Percentiles rank a stretch among this genome's conserved stretches.
Evolutionary conservation across 352 stramenopile species (phyloP).

Genomic region (Phytopythium montanum): DNA sequence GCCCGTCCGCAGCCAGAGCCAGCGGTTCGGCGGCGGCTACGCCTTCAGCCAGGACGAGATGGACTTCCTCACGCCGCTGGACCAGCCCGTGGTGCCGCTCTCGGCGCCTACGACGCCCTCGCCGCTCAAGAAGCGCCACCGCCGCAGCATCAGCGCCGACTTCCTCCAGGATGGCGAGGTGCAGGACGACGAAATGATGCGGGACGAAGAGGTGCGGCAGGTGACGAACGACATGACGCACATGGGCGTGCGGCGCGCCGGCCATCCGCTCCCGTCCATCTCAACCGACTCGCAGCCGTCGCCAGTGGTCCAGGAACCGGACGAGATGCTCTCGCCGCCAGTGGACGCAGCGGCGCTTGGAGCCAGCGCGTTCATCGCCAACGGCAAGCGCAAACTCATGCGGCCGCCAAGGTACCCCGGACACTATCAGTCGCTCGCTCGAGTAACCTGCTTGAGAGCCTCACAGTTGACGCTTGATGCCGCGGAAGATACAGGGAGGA

Average conservation of each 20-base stretch:
- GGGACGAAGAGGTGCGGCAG: constrained; percentile 64
- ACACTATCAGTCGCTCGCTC: no score
- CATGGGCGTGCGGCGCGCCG: constrained; percentile 48
- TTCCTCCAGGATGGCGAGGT: constrained; percentile 56
- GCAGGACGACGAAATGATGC: no score
- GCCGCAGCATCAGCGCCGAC: constrained; percentile 31
- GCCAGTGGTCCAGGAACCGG: constrained; percentile 20
- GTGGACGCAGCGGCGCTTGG: background rate
- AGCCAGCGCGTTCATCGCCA: constrained; percentile 7
- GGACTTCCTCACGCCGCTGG: constrained; percentile 80
- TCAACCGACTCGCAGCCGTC: constrained; percentile 49
- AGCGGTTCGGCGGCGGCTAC: constrained; percentile 67
- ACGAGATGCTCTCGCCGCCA: background rate
- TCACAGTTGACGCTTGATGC: no score
- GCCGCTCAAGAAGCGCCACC: constrained; percentile 73
- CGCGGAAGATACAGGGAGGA: constrained; percentile 2
- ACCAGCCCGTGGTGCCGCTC: constrained; percentile 79
- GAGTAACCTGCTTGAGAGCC: no score
- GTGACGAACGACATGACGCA: constrained; percentile 74
- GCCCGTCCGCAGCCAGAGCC: constrained; percentile 27
- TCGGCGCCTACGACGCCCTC: constrained; percentile 82
- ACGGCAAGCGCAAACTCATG: constrained; percentile 9
- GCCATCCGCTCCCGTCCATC: constrained; percentile 33
- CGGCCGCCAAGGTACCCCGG: constrained; percentile 5
- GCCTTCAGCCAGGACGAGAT: constrained; percentile 68